Base-by-base conservation (phyloP, 2,329 filamentous ascomycete genomes). In the Aspergillus sp. region DNA sequence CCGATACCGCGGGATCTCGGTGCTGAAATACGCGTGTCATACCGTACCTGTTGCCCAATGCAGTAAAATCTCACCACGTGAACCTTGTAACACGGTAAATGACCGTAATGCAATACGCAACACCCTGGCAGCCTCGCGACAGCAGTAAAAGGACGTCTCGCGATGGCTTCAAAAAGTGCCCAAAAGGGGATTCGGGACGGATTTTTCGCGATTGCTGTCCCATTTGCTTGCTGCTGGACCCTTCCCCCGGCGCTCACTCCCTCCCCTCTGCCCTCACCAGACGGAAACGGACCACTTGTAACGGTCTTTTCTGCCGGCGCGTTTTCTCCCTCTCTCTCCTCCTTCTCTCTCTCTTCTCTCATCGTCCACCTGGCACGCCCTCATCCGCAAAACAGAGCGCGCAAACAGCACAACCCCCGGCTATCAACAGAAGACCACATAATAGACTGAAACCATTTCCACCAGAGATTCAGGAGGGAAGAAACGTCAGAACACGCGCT, bases 211-310 rank as follows among this genome's bases (percentile, higher is more conserved):
- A n/a, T 38, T n/a, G 7, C 35, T n/a, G 35, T 8, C 7, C n/a
- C 19, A 6, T 30, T 29, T 30, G 34, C 30, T 19, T 43, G 50
- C 48, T 47, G 49, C 50, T 46, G 44, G 19, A 41, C 40, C 26
- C 28, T 10, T 10, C 40, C 27, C 27, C 5, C 29, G 6, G 10
- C 19, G 27, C 12, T 43, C 40, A 43, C 46, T 41, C 26, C 43
- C 27, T 43, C 42, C 40, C 38, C 47, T 46, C 45, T 39, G 32
- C 45, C 35, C 19, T 26, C 45, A 26, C 44, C 32, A 46, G 39
- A 43, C 44, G 54, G 48, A 50, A 54, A 50, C 49, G 49, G 46
- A 42, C 44, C 41, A 51, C 54, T 53, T 57, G 54, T 57, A 57
- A 57, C 53, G 50, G 47, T 30, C 38, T 48, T 51, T 47, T 46